Base-by-base conservation (phyloP, 2,329 filamentous ascomycete species). In the Phoma sp. region DNA sequence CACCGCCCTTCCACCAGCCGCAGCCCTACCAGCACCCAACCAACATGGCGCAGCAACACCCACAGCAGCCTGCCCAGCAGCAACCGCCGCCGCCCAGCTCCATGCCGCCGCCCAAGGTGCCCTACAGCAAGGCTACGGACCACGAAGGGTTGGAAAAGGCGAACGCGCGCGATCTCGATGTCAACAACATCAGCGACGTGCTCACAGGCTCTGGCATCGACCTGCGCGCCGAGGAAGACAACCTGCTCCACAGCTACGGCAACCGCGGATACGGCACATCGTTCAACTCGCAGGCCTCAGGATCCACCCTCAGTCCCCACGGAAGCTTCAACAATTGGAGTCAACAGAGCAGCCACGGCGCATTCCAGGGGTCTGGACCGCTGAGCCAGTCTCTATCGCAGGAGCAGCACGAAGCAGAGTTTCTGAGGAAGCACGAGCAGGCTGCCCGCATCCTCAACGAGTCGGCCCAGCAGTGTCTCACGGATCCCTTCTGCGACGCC, bases 141-240 rank as follows among this genome's bases (percentile, higher is more conserved):
- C 67, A 54, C 35, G 58, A 60, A 76, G 85, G 75, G 72, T 51
- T 81, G 51, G 78, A 80, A 43, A 81, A 80, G 54, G 80, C 81
- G 17, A 88, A 89, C 56, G 65, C 70, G 53, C 81, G 82, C 61
- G 84, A 86, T 38, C 82, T 84, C 24, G 78, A 80, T 43, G 76
- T 81, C 12, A 91, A 93, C 65, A 91, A 96, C 67, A 84, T 93
- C 40, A 91, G 89, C 62, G 93, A 97, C 77, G 90, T 92, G 45
- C 77, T 96, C 50, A 88, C 88, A 17, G 91, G 90, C 17, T 94
- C 92, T 15, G 92, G 92, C 44, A 92, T 97, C 60, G 91, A 96
- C 78, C 77, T 96, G 41, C 87, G 89, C 55, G 92, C 92, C 61
- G 93, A 96, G 74, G 91, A 96, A 69, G 90, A 92, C 65, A 90